Evolutionary conservation across 805 yeast genomes (phyloP).

Genomic region (Candida maris): DNA sequence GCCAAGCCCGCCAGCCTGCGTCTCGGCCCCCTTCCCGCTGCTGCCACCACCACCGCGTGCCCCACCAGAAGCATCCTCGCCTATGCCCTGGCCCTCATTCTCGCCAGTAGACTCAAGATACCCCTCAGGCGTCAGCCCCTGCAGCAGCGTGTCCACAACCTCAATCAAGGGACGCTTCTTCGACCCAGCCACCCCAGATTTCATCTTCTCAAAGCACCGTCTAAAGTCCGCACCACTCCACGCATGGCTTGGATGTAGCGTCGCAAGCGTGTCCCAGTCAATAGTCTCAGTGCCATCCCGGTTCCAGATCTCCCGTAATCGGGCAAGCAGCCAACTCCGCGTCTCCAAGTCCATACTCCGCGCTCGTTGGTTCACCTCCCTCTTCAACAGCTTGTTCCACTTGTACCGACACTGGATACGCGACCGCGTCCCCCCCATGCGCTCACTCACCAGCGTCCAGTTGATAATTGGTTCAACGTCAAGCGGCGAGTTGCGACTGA

Average conservation of each 20-base stretch:
- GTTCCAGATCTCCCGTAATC: conserved; percentile 42
- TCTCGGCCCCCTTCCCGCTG: conserved; percentile 1
- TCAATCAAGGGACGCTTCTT: conserved; percentile 37
- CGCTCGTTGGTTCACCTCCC: conserved; percentile 47
- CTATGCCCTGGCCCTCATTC: not conserved
- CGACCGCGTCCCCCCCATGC: conserved; percentile 84
- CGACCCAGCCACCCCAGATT: conserved; percentile 46
- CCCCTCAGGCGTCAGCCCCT: conserved; percentile 8
- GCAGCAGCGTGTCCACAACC: conserved; percentile 26
- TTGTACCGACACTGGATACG: conserved; percentile 94
- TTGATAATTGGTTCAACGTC: conserved; percentile 51
- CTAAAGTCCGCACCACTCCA: conserved; percentile 65
- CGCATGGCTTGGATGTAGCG: conserved; percentile 37
- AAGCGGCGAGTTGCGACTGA: conserved; percentile 17
- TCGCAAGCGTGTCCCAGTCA: conserved; percentile 55
- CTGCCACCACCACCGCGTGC: not conserved
- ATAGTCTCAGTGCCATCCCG: conserved; percentile 38
- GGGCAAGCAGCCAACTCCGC: conserved; percentile 45
- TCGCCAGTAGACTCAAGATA: conserved; percentile 1
- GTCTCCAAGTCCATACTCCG: conserved; percentile 45
- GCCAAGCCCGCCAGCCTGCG: not conserved
- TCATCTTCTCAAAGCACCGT: conserved; percentile 59
- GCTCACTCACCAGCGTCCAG: conserved; percentile 89
- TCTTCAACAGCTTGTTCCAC: conserved; percentile 78
- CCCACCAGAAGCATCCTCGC: not conserved